Evolutionary conservation across 805 yeast species (phyloP).

Genomic region (Scheffersomyces amazonensis): DNA sequence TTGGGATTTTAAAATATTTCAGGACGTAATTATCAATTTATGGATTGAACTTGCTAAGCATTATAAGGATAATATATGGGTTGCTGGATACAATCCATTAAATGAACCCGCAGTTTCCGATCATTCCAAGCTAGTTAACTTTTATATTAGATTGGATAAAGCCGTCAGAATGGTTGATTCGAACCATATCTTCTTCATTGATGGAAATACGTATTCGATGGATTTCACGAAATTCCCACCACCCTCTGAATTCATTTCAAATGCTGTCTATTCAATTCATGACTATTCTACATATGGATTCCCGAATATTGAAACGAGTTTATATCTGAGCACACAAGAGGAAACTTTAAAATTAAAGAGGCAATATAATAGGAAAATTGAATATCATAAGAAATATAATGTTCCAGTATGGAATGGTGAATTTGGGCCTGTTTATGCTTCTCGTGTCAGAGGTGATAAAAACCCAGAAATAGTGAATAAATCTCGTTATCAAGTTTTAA

Average conservation of each 20-base stretch:
- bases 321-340: conserved; percentile 32
- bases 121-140: conserved; percentile 36
- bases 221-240: conserved; percentile 47
- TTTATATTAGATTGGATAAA: conserved; percentile 34
- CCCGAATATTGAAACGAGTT: conserved; percentile 29
- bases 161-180: conserved; percentile 43
- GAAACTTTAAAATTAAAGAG: conserved; percentile 29
- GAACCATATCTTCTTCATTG: conserved; percentile 46
- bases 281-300: conserved; percentile 45
- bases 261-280: conserved; percentile 47
- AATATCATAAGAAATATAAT: conserved; percentile 32
- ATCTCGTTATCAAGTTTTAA: conserved; percentile 40
- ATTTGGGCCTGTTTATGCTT: conserved; percentile 49
- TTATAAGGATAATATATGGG: conserved; percentile 44
- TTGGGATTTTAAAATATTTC: conserved; percentile 48
- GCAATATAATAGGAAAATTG: conserved; percentile 42
- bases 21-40: conserved; percentile 42
- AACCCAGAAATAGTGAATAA: conserved; percentile 34
- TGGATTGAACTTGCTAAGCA: conserved; percentile 44
- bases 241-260: conserved; percentile 26
- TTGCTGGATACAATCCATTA: conserved; percentile 52
- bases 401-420: conserved; percentile 57
- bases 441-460: conserved; percentile 39
- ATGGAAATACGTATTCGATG: conserved; percentile 49
- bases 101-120: conserved; percentile 49